Base-by-base conservation (phyloP, 768 basidiomycete species). In the Mycena kentingensis region DNA sequence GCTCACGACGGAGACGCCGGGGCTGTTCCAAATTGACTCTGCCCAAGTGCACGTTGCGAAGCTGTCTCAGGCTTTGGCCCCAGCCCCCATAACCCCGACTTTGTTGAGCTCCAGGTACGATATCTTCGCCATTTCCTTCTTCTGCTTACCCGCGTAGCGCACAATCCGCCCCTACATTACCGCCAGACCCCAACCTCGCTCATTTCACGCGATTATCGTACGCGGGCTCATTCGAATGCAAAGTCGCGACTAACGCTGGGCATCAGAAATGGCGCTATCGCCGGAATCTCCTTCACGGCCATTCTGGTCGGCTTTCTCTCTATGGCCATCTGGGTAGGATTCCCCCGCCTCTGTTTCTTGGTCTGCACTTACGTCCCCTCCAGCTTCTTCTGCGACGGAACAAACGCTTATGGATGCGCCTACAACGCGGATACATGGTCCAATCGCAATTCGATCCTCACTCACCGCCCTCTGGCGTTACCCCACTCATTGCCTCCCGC, bases 21-120 rank as follows among this genome's bases (percentile, higher is more conserved):
- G 54, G 27, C 46, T 52, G 10, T 52, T 60, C 22, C 50, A 63
- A 21, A 63, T 76, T 25, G 69, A 75, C 38, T 69, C 71, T 35
- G 75, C 75, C 6, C 47, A 56, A 16, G 56, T 65, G 3, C 52
- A 55, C 41, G 43, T 41, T 24, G 58, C 43, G 18, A 25, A 28
- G 3, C 2, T 15, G 4, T 24, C 26, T 27, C 41, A 8, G 37
- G 21, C 10, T 39, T 10, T 10, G n/a, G n/a, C n/a, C n/a, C n/a
- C n/a, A n/a, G n/a, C n/a, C n/a, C n/a, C n/a, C n/a, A n/a, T n/a
- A n/a, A n/a, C n/a, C n/a, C n/a, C n/a, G n/a, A n/a, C n/a, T n/a
- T n/a, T n/a, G n/a, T n/a, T n/a, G n/a, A n/a, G n/a, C n/a, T n/a
- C n/a, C n/a, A n/a, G n/a, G n/a, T n/a, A n/a, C n/a, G n/a, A n/a